These are phyloP conservation scores for Termitomyces sp. DNA, from an alignment of 768 basidiomycete species.

Conservation along the genomic window DNA sequence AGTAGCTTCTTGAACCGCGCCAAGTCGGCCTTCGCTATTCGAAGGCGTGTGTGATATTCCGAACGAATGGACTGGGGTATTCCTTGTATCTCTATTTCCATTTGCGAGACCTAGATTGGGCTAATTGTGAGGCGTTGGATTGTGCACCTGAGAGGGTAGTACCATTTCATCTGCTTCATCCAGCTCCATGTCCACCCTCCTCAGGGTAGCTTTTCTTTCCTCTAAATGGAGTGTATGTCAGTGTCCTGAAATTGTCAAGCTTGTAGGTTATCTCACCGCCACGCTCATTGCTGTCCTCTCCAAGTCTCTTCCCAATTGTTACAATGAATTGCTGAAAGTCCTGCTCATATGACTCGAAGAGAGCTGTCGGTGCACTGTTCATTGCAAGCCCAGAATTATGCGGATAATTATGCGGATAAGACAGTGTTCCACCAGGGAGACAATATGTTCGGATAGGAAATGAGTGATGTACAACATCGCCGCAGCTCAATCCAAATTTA, in stretches of 20 bases:
- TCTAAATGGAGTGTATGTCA: conserved; percentile 42
- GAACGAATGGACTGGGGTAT: conserved; percentile 84
- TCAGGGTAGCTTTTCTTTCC: conserved; percentile 72
- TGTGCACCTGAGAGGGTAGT: neutral
- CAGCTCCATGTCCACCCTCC: conserved; percentile 90
- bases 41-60: conserved; percentile 73
- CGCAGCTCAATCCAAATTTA: neutral
- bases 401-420: conserved; percentile 4
- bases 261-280: conserved; percentile 45
- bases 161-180: conserved; percentile 99
- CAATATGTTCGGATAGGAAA: neutral
- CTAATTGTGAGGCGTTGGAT: conserved; percentile 4
- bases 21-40: conserved; percentile 71
- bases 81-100: conserved; percentile 97
- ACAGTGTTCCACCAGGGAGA: conserved; percentile 28
- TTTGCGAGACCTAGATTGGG: conserved; percentile 80
- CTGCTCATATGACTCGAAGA: conserved; percentile 91
- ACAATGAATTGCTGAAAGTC: conserved; percentile 85
- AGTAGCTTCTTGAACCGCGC: conserved; percentile 76
- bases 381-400: conserved; percentile 37
- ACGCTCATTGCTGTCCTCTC: conserved; percentile 53
- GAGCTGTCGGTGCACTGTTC: conserved; percentile 79
- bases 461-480: conserved; percentile 1
- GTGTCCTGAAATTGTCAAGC: neutral
- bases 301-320: conserved; percentile 74